Percentiles rank a stretch among this genome's conserved stretches.
phyloP scores from a whole-genome alignment of 2,329 filamentous ascomycete genomes.

The Neopestalotiopsis sp. region DNA sequence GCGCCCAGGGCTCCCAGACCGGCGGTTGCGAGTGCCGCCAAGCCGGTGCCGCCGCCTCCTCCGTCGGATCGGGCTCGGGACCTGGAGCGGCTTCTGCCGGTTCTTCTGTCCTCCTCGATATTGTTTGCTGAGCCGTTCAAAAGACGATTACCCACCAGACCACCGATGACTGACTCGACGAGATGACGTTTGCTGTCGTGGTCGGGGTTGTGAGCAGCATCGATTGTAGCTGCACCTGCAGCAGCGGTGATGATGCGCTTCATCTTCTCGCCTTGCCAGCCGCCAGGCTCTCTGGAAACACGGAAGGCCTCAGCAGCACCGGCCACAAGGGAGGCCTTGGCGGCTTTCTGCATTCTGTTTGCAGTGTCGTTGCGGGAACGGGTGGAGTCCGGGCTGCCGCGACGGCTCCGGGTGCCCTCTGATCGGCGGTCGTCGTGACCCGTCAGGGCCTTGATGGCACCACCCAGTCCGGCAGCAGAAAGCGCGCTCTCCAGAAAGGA shows the following conservation, averaged over 20 bases:
- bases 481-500: slow-evolving; percentile 69
- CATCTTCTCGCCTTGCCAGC: slow-evolving; percentile 90
- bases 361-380: slow-evolving; percentile 49
- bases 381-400: slow-evolving; percentile 45
- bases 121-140: slow-evolving; percentile 78
- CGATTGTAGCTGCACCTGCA: slow-evolving; percentile 82
- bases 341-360: slow-evolving; percentile 79
- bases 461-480: slow-evolving; percentile 65
- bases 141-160: slow-evolving; percentile 83
- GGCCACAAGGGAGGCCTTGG: slow-evolving; percentile 87
- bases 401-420: slow-evolving; percentile 32
- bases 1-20: slow-evolving; percentile 64
- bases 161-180: slow-evolving; percentile 85
- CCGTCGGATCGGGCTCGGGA: slow-evolving; percentile 66
- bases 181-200: slow-evolving; percentile 84
- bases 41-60: slow-evolving; percentile 48
- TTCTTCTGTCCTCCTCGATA: slow-evolving; percentile 64
- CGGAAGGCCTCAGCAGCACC: slow-evolving; percentile 93
- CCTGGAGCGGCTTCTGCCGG: slow-evolving; percentile 71
- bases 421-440: slow-evolving; percentile 45
- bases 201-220: slow-evolving; percentile 73
- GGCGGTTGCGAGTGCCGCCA: slow-evolving; percentile 68
- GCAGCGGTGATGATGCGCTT: slow-evolving; percentile 91
- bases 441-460: slow-evolving; percentile 63
- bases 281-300: slow-evolving; percentile 84